Percentiles rank a stretch among this genome's conserved stretches.
These are phyloP conservation scores for Fagus sylvatica DNA, from an alignment of 306 rosid species.

Conservation along the genomic window DNA sequence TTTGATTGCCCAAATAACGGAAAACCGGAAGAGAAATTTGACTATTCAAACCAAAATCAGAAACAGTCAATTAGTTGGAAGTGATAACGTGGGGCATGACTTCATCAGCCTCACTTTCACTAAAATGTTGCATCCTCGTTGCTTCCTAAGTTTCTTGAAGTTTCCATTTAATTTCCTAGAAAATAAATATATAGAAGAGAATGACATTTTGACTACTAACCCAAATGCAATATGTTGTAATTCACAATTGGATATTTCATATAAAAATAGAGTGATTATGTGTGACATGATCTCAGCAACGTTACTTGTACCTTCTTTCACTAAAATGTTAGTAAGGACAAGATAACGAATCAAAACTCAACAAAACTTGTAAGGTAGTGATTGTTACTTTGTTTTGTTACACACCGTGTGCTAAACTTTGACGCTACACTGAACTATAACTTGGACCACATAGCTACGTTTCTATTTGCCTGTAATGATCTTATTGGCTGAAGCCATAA, in stretches of 20 bases:
- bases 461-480: neutral
- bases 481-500: neutral
- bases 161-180: no score
- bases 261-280: no score
- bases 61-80: neutral
- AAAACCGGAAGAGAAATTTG: neutral
- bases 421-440: constrained; percentile 18
- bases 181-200: no score
- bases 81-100: neutral
- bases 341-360: neutral
- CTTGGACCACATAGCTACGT: constrained; percentile 16
- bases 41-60: neutral
- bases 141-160: no score
- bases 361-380: no score
- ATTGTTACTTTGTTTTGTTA: neutral
- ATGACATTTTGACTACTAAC: no score
- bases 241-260: no score
- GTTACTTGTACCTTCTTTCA: neutral
- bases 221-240: no score
- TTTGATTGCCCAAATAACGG: neutral
- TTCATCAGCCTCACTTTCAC: neutral
- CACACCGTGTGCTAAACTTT: constrained; percentile 19
- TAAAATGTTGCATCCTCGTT: neutral
- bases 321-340: neutral
- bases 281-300: no score